A percentile compares a stretch with the other conserved stretches of the same genome.
Conservation (phyloP, 2,329 filamentous ascomycete genomes). For the Arthrobotrys megalospora region DNA sequence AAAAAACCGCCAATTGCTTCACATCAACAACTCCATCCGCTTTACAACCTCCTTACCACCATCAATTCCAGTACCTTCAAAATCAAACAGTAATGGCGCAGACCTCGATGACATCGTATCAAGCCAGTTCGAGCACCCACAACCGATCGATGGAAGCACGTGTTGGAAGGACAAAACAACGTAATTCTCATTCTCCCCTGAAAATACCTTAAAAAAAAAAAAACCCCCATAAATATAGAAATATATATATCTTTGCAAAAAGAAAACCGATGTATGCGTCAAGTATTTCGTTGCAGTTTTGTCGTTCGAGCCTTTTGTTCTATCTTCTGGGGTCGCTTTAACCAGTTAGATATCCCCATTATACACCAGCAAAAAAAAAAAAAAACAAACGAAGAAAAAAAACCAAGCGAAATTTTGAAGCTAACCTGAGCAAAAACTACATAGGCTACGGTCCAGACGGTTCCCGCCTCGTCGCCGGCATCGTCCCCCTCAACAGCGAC, state of each 20-base stretch:
- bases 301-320: constrained; percentile 20
- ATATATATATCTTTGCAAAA: not conserved
- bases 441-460: constrained; percentile 91
- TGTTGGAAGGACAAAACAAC: constrained; percentile 61
- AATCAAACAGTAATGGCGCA: constrained; percentile 50
- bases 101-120: constrained; percentile 55
- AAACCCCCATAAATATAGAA: constrained; percentile 1
- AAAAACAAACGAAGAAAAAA: not conserved
- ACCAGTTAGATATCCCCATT: not conserved
- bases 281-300: constrained; percentile 17
- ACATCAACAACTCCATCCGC: not conserved
- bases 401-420: constrained; percentile 13
- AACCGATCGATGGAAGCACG: constrained; percentile 55
- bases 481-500: constrained; percentile 89
- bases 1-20: constrained; percentile 24
- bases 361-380: not conserved
- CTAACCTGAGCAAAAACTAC: constrained; percentile 2
- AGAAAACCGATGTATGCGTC: constrained; percentile 38
- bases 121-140: constrained; percentile 45
- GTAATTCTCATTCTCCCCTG: constrained; percentile 59
- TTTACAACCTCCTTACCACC: not conserved
- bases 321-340: not conserved
- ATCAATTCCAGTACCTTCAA: not conserved
- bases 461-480: constrained; percentile 93
- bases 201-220: constrained; percentile 24